These are phyloP conservation scores for Diplogelasinospora grovesii DNA, from an alignment of 495 filamentous ascomycete species.

Conservation along the genomic window DNA sequence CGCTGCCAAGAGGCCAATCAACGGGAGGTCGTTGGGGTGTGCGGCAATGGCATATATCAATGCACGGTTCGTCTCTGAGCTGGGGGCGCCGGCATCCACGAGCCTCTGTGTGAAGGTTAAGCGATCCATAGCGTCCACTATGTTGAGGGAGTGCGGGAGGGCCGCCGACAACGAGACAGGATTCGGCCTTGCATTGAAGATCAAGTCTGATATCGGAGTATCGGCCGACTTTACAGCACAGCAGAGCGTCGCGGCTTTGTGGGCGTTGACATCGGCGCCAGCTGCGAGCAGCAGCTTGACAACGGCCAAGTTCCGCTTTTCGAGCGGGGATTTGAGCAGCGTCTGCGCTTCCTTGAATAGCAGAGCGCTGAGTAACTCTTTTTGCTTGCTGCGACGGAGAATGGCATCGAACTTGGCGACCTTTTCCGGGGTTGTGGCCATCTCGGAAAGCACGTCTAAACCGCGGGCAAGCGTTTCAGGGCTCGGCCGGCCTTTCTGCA, in stretches of 20 bases:
- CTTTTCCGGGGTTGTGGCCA: constrained; percentile 29
- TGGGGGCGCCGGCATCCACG: constrained; percentile 33
- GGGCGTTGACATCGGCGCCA: constrained; percentile 38
- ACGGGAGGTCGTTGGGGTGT: constrained; percentile 31
- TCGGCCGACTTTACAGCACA: constrained; percentile 32
- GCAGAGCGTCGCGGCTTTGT: constrained; percentile 36
- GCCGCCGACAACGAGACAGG: constrained; percentile 28
- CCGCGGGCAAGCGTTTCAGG: constrained; percentile 25
- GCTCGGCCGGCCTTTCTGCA: constrained; percentile 32
- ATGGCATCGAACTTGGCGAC: constrained; percentile 30
- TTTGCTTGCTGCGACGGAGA: constrained; percentile 29
- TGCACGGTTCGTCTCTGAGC: constrained; percentile 34
- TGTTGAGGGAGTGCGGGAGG: constrained; percentile 38
- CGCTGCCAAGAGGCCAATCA: constrained; percentile 31
- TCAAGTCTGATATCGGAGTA: constrained; percentile 31
- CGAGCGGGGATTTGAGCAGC: constrained; percentile 22
- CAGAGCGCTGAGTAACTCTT: constrained; percentile 25
- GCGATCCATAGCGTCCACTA: constrained; percentile 36
- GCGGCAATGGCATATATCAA: constrained; percentile 35
- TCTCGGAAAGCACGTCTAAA: constrained; percentile 24
- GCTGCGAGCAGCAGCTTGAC: constrained; percentile 32
- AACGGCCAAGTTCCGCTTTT: constrained; percentile 23
- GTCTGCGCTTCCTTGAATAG: constrained; percentile 36
- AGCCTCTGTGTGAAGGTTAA: constrained; percentile 35
- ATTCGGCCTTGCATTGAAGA: constrained; percentile 26